Base-by-base conservation (phyloP, 2,329 filamentous ascomycete genomes). In the Zopfia rhizophila region DNA sequence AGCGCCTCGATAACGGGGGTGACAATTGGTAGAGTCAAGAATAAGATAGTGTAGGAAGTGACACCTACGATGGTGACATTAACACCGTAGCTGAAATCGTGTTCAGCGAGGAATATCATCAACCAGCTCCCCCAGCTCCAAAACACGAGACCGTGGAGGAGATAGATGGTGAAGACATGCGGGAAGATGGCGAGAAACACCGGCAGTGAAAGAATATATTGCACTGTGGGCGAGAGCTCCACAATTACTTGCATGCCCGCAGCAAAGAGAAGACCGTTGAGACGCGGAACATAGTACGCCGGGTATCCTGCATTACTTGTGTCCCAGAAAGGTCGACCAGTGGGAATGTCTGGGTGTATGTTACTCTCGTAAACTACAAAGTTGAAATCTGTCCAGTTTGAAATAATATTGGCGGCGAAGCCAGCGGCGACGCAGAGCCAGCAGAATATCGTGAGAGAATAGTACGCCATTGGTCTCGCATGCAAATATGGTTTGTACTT, bases 141-240 rank as follows among this genome's bases (percentile, higher is more conserved):
- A 75, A 82, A 66, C 59, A 80, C 47, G 58, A 79, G 39, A 25
- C 76, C 76, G 52, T 79, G 76, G 36, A 78, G 65, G 6, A 79
- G 70, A 52, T 79, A 79, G 41, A 79, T 75, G 25, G 75, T 78
- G 59, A 78, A 78, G 53, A 78, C 75, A 55, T 79, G 76, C 4
- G 76, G 76, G 58, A 78, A 78, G 13, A 78, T 57, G 31, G 69
- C 61, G 5, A 74, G 67, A 19, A 78, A 63, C 16, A 72, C 35
- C 16, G 65, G 70, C 3, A 68, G 60, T 3, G 72, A 75, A 2
- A 79, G 61, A 7, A 75, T 48, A 55, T 68, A 74, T 52, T 79
- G 77, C 1, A 75, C 51, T 25, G 60, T 45, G 17, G 66, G 42
- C 25, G 62, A 70, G 19, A 75, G 51, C 22, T 69, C 62, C 23